Conservation (phyloP, 1,284 basidiomycete species). For the Apiotrichum gracile region DNA sequence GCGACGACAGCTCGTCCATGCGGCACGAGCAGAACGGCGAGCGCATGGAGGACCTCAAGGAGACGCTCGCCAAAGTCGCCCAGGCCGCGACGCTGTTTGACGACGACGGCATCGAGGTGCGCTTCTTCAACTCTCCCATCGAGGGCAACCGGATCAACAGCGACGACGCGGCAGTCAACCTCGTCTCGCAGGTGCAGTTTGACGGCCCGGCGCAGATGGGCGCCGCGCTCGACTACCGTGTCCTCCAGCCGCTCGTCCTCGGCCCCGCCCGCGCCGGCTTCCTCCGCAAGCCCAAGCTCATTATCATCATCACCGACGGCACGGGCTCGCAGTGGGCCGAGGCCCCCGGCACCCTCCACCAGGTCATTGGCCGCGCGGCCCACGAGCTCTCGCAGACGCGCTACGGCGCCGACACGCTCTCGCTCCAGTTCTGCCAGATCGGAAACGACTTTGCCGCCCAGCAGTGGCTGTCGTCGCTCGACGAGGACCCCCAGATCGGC, state of each 20-base stretch:
- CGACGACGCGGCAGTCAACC: slow-evolving; percentile 38
- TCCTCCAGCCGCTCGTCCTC: slow-evolving; percentile 49
- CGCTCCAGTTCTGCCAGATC: slow-evolving; percentile 16
- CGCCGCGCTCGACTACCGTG: slow-evolving; percentile 46
- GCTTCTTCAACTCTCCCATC: slow-evolving; percentile 48
- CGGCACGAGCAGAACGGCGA: slow-evolving; percentile 10
- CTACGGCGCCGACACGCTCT: slow-evolving; percentile 8
- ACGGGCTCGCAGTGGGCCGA: slow-evolving; percentile 4
- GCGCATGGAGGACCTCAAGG: slow-evolving; percentile 40
- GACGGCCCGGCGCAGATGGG: slow-evolving; percentile 33
- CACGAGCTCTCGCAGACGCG: slow-evolving; percentile 5
- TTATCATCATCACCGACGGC: slow-evolving; percentile 46
- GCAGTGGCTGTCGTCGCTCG: slow-evolving; percentile 8
- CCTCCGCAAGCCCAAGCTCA: slow-evolving; percentile 48
- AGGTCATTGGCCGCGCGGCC: slow-evolving; percentile 6
- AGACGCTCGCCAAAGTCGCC: slow-evolving; percentile 46
- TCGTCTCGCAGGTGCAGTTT: slow-evolving; percentile 33
- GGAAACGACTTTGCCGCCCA: slow-evolving; percentile 10
- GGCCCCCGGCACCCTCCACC: slow-evolving; percentile 8
- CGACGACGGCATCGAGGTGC: slow-evolving; percentile 45
- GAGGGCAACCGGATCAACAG: slow-evolving; percentile 48
- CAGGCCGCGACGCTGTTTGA: slow-evolving; percentile 48
- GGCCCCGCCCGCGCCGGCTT: slow-evolving; percentile 40
- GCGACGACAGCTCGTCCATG: slow-evolving; percentile 15
- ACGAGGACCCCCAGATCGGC: slow-evolving; percentile 11